A percentile compares a stretch with the other conserved stretches of the same genome.
These are phyloP conservation scores for Exobasidium cylindrosporum DNA, from an alignment of 1,284 basidiomycete genomes.

Conservation along the genomic window DNA sequence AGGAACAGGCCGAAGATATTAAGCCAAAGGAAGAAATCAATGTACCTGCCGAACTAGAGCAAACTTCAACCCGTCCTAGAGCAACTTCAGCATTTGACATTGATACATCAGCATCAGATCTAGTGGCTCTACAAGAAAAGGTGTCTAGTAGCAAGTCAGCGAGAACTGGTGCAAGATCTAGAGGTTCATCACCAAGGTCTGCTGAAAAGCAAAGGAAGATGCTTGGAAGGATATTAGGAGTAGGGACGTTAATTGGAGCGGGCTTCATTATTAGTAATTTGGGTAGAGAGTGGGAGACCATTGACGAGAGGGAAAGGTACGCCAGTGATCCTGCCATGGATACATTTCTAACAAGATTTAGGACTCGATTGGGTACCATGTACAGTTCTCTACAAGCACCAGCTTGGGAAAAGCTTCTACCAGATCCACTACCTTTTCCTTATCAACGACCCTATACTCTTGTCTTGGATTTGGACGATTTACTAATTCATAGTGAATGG, in stretches of 20 bases:
- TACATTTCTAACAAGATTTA: constrained; percentile 43
- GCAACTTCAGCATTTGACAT: constrained; percentile 36
- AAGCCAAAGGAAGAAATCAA: not conserved
- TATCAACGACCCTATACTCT: constrained; percentile 89
- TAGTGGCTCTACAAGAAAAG: constrained; percentile 7
- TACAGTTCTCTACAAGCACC: constrained; percentile 59
- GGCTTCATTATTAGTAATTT: constrained; percentile 42
- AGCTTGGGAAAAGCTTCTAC: constrained; percentile 84
- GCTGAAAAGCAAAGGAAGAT: constrained; percentile 53
- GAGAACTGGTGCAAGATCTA: constrained; percentile 50
- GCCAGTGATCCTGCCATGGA: constrained; percentile 16
- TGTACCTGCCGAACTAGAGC: not conserved
- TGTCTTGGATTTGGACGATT: constrained; percentile 84
- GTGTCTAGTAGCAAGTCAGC: constrained; percentile 15
- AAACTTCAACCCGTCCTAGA: not conserved
- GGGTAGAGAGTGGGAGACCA: constrained; percentile 52
- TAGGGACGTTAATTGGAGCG: constrained; percentile 29
- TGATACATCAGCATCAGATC: constrained; percentile 29
- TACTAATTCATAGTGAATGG: constrained; percentile 88
- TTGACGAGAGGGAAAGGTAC: constrained; percentile 44
- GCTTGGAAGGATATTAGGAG: constrained; percentile 32
- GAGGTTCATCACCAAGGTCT: constrained; percentile 35
- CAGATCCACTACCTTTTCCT: constrained; percentile 77
- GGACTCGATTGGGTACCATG: constrained; percentile 33
- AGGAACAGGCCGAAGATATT: not conserved